Percentiles rank a stretch among this genome's conserved stretches.
Evolutionary conservation across 208 protist genomes (phyloP).

Genomic region (Jaenimonas drosophilae): DNA sequence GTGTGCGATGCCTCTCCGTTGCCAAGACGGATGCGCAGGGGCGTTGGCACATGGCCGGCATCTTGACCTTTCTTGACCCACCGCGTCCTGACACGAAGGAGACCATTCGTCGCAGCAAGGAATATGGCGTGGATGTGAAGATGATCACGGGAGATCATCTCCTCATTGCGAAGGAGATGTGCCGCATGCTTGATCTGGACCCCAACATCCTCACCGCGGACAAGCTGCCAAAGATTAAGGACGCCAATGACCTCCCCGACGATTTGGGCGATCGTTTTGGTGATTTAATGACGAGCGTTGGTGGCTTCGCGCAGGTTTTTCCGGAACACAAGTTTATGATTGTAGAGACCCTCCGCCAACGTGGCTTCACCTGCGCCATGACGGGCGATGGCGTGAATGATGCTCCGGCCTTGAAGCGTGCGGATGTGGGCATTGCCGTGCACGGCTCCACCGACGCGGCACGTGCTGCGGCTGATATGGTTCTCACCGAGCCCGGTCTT

Average conservation of each 20-base stretch:
- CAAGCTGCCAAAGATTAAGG: conserved; percentile 54
- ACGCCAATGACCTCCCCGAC: conserved; percentile 43
- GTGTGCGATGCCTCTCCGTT: conserved; percentile 66
- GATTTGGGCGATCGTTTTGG: conserved; percentile 51
- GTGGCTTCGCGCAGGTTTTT: conserved; percentile 90
- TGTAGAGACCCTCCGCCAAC: conserved; percentile 86
- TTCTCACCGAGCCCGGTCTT: conserved; percentile 89
- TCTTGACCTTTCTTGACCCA: conserved; percentile 90
- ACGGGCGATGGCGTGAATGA: conserved; percentile 97
- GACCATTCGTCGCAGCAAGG: conserved; percentile 67
- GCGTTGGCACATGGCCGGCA: conserved; percentile 72
- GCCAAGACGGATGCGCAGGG: conserved; percentile 41
- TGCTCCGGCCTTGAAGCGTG: conserved; percentile 95
- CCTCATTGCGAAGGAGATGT: conserved; percentile 92
- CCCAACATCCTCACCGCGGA: conserved; percentile 76
- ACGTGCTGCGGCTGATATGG: conserved; percentile 91
- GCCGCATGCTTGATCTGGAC: conserved; percentile 85
- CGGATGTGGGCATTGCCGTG: conserved; percentile 96
- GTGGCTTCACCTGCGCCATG: conserved; percentile 90
- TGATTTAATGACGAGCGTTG: conserved; percentile 44
- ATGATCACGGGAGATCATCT: conserved; percentile 93
- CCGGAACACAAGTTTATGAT: conserved; percentile 95
- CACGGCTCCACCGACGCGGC: conserved; percentile 91
- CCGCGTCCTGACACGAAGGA: conserved; percentile 87
- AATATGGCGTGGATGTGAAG: conserved; percentile 88